Conservation (phyloP, 2,329 filamentous ascomycete species). For the Cladophialophora yegresii region DNA sequence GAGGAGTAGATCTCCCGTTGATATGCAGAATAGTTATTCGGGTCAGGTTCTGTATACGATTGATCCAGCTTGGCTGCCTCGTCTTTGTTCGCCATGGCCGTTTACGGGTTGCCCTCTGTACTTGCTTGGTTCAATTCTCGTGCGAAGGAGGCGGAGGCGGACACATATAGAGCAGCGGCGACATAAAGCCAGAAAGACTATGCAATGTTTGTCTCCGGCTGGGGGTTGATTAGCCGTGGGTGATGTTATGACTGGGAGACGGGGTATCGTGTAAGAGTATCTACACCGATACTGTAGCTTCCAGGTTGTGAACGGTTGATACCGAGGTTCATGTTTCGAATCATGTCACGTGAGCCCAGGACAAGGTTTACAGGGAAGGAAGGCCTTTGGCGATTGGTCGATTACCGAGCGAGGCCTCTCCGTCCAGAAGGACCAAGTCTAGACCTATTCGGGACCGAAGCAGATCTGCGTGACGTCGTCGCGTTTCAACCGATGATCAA, state of each 20-base stretch:
- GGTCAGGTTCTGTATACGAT: constrained; percentile 33
- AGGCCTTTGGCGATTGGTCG: neutral
- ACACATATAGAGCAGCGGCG: neutral
- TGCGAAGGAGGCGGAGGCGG: neutral
- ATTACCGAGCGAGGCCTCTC: neutral
- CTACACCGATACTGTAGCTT: no score
- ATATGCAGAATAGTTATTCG: constrained; percentile 29
- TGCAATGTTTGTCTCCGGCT: neutral
- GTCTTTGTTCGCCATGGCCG: constrained; percentile 23
- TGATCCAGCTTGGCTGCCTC: constrained; percentile 23
- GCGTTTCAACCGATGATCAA: constrained; percentile 1
- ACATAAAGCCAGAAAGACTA: neutral
- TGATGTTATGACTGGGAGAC: neutral
- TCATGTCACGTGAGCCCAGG: neutral
- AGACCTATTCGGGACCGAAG: neutral
- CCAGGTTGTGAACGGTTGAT: neutral
- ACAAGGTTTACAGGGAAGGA: neutral
- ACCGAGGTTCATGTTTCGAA: neutral
- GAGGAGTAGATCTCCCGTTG: constrained; percentile 36
- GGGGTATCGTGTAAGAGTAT: no score
- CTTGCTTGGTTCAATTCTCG: neutral
- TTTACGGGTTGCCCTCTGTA: neutral
- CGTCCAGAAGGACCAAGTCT: neutral
- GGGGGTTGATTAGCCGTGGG: neutral
- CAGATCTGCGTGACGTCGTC: constrained; percentile 8